A percentile compares a stretch with the other conserved stretches of the same genome.
These are phyloP conservation scores for Penicillium sp. DNA, from an alignment of 2,329 filamentous ascomycete genomes.

Conservation along the genomic window DNA sequence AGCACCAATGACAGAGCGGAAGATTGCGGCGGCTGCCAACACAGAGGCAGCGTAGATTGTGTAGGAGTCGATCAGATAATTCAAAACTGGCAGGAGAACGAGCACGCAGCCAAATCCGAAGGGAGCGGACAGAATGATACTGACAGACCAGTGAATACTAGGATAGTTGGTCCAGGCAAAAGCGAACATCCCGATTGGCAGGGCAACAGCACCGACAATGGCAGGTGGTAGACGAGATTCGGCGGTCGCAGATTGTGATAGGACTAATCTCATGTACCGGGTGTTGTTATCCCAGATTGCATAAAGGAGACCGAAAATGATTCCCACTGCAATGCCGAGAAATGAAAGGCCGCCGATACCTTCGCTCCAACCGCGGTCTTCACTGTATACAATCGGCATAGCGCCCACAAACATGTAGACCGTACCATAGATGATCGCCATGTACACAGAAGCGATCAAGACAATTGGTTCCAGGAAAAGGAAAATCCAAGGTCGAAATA, in stretches of 20 bases:
- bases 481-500: constrained; percentile 9
- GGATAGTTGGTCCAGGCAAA: neutral
- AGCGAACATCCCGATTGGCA: neutral
- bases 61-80: neutral
- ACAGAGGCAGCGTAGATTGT: neutral
- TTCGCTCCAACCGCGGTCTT: constrained; percentile 9
- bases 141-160: neutral
- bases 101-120: neutral
- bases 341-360: constrained; percentile 11
- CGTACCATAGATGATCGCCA: constrained; percentile 13
- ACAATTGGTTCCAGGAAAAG: constrained; percentile 14
- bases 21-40: neutral
- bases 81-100: neutral
- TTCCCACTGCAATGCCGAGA: neutral
- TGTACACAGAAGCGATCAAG: constrained; percentile 4
- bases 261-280: neutral
- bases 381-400: constrained; percentile 10
- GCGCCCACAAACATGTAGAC: constrained; percentile 12
- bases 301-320: neutral
- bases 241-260: neutral
- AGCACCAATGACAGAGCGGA: neutral
- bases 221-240: neutral
- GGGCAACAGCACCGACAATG: neutral
- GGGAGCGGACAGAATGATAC: neutral
- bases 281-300: neutral